Percentiles rank a stretch among this genome's conserved stretches.
Conservation (phyloP, 495 filamentous ascomycete species). For the Hypoxylon trugodes region DNA sequence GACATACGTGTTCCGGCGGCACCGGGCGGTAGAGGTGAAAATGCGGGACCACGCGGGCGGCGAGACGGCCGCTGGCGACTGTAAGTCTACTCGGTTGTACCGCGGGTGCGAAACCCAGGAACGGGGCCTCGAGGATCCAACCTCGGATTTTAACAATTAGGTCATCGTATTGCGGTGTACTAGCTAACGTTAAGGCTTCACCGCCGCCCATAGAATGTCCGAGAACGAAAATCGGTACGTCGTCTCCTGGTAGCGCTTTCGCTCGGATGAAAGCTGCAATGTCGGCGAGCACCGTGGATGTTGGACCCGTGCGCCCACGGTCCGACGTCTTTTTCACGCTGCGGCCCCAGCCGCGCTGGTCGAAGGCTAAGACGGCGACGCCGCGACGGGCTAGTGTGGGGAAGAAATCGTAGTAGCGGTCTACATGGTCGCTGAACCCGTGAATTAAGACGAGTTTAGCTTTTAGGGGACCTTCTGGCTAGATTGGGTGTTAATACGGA, state of each 20-base stretch:
- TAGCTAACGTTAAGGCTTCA: slow-evolving; percentile 64
- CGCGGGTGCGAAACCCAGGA: slow-evolving; percentile 71
- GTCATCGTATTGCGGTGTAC: slow-evolving; percentile 53
- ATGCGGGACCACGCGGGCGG: slow-evolving; percentile 68
- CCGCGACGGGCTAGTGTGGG: slow-evolving; percentile 70
- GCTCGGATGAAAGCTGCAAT: slow-evolving; percentile 72
- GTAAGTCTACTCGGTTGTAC: slow-evolving; percentile 66
- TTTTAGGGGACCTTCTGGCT: slow-evolving; percentile 61
- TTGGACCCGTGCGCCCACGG: slow-evolving; percentile 75
- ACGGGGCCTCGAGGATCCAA: slow-evolving; percentile 72
- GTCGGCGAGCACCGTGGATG: slow-evolving; percentile 74
- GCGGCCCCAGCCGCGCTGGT: slow-evolving; percentile 77
- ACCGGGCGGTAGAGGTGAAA: slow-evolving; percentile 66
- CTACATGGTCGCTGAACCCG: slow-evolving; percentile 88
- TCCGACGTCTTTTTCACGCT: slow-evolving; percentile 58
- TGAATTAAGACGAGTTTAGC: slow-evolving; percentile 83
- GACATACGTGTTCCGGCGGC: slow-evolving; percentile 63
- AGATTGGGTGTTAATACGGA: slow-evolving; percentile 1
- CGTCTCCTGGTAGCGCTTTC: slow-evolving; percentile 43
- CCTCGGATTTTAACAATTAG: slow-evolving; percentile 63
- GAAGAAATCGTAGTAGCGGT: slow-evolving; percentile 76
- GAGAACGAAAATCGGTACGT: slow-evolving; percentile 78
- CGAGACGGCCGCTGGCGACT: slow-evolving; percentile 69
- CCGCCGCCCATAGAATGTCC: slow-evolving; percentile 88
- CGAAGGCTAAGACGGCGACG: slow-evolving; percentile 77